phyloP scores from a whole-genome alignment of 2,329 filamentous ascomycete species.

The Pezicula carpinea region DNA sequence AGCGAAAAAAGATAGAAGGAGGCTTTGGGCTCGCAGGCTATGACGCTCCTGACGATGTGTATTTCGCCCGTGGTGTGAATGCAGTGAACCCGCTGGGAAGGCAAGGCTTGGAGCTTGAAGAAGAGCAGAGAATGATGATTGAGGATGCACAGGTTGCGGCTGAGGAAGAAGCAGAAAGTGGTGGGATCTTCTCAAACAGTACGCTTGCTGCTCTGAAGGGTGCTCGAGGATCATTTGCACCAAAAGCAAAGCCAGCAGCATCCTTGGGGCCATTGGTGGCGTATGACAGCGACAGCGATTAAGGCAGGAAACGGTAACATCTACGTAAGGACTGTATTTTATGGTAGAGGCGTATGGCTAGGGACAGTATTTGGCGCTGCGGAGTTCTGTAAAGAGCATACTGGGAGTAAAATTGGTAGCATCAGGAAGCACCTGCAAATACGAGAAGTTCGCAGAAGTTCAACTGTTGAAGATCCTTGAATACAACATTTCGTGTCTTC shows the following conservation, averaged over 20 bases:
- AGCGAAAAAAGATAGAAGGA: conserved; percentile 84
- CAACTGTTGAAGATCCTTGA: conserved; percentile 84
- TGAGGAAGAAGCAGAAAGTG: conserved; percentile 35
- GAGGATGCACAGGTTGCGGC: conserved; percentile 37
- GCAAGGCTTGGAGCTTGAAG: conserved; percentile 58
- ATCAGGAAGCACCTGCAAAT: too few species aligned
- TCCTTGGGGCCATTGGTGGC: conserved; percentile 72
- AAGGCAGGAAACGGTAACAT: not conserved
- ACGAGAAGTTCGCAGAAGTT: conserved; percentile 1
- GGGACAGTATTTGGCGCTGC: too few species aligned
- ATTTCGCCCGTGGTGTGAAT: conserved; percentile 77
- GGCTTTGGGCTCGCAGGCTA: conserved; percentile 73
- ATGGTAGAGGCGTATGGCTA: too few species aligned
- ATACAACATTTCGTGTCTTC: conserved; percentile 77
- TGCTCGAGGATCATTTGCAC: conserved; percentile 45
- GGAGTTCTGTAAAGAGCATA: too few species aligned
- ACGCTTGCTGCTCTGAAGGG: conserved; percentile 75
- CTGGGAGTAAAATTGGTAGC: too few species aligned
- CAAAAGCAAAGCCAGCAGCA: conserved; percentile 46
- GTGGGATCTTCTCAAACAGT: conserved; percentile 74
- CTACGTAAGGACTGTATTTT: too few species aligned
- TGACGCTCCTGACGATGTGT: conserved; percentile 89
- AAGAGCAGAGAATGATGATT: conserved; percentile 53
- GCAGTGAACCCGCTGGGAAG: conserved; percentile 56
- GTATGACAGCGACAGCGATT: conserved; percentile 86